These are phyloP conservation scores for Capronia americana DNA, from an alignment of 2,329 filamentous ascomycete species.

Conservation along the genomic window DNA sequence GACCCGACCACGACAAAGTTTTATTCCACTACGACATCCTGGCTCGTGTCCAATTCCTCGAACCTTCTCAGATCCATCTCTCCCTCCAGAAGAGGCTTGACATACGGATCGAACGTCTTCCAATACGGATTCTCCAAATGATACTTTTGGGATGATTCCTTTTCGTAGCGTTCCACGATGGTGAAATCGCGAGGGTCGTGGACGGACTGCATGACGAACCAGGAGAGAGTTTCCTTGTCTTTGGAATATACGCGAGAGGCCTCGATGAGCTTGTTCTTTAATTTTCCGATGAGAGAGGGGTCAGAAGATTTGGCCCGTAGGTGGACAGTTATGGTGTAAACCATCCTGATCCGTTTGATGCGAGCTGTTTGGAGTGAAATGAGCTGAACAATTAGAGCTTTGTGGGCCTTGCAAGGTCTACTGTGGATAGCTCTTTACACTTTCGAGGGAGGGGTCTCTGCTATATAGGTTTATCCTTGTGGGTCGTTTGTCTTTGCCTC, in stretches of 20 bases:
- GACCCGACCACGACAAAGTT: too few relatives aligned
- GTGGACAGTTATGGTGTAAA: constrained; percentile 42
- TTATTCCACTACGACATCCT: constrained; percentile 36
- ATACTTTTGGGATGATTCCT: constrained; percentile 69
- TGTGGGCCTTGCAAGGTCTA: neutral
- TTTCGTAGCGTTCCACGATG: constrained; percentile 75
- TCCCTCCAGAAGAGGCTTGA: constrained; percentile 68
- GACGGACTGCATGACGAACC: constrained; percentile 80
- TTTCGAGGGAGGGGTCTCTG: neutral
- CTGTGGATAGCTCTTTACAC: neutral
- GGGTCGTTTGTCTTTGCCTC: neutral
- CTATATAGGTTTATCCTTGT: neutral
- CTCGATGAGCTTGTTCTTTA: constrained; percentile 75
- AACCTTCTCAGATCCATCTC: constrained; percentile 73
- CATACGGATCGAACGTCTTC: constrained; percentile 73
- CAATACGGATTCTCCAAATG: constrained; percentile 74
- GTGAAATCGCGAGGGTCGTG: constrained; percentile 73
- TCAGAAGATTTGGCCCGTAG: constrained; percentile 73
- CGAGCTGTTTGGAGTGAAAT: neutral
- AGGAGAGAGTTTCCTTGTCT: constrained; percentile 72
- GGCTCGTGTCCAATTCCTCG: constrained; percentile 67
- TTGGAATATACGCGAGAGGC: constrained; percentile 74
- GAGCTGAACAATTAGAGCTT: neutral
- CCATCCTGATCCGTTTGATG: constrained; percentile 29
- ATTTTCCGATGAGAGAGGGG: constrained; percentile 66